Percentiles rank a stretch among this genome's conserved stretches.
phyloP scores from a whole-genome alignment of 352 stramenopile genomes.

The Pythium apleroticum region DNA sequence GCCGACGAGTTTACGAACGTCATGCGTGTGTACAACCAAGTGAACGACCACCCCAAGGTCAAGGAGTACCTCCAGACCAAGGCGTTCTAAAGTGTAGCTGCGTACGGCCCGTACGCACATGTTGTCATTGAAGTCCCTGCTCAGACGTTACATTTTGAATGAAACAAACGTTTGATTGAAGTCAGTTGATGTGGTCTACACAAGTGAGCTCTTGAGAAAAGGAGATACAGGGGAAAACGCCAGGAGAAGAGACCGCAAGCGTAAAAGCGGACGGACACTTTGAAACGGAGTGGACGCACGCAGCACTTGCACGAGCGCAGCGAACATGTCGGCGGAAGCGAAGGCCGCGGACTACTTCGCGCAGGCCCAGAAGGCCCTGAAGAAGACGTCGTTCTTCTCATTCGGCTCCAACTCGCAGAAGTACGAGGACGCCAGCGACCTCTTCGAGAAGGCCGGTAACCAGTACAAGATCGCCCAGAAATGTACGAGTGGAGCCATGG shows the following conservation, averaged over 20 bases:
- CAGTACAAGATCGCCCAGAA: constrained; percentile 97
- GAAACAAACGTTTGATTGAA: constrained; percentile 9
- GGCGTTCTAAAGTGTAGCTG: constrained; percentile 18
- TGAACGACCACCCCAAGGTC: constrained; percentile 36
- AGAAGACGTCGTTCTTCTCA: constrained; percentile 96
- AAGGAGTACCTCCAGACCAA: constrained; percentile 33
- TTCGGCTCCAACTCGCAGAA: constrained; percentile 93
- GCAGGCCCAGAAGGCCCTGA: constrained; percentile 88
- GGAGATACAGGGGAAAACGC: background rate
- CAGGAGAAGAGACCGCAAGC: background rate
- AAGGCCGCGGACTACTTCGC: constrained; percentile 76
- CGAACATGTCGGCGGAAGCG: constrained; percentile 64
- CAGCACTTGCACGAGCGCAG: background rate
- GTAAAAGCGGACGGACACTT: background rate
- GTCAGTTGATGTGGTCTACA: constrained; percentile 10
- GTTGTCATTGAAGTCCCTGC: constrained; percentile 12
- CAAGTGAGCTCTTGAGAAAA: constrained; percentile 2
- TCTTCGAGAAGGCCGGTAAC: constrained; percentile 94
- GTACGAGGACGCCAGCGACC: constrained; percentile 95
- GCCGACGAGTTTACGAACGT: constrained; percentile 30
- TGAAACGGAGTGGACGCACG: constrained; percentile 12
- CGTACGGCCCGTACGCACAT: background rate
- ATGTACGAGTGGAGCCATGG: constrained; percentile 40
- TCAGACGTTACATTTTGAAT: constrained; percentile 5
- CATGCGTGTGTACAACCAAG: constrained; percentile 28